Evolutionary conservation across 169 alveolate genomes (phyloP).

Genomic region (Miamiensis avidus): DNA sequence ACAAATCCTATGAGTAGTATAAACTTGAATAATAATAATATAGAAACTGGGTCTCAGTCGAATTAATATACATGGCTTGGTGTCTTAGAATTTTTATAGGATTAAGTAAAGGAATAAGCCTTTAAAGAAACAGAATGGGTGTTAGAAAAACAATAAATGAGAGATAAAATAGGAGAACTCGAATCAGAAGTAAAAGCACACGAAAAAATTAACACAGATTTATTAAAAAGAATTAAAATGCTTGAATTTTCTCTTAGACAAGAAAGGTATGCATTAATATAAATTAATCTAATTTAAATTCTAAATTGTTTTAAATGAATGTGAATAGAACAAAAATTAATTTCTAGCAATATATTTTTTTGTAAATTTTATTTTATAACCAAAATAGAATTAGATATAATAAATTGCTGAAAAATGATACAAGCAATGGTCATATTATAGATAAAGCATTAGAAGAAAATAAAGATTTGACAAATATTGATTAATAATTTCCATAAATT

Average conservation of each 20-base stretch:
- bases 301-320: too few species aligned
- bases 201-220: conserved; percentile 73
- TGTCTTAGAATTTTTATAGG: conserved; percentile 69
- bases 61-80: conserved; percentile 51
- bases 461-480: conserved; percentile 28
- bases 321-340: too few species aligned
- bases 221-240: conserved; percentile 78
- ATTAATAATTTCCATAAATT: conserved; percentile 31
- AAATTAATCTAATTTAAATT: background rate
- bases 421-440: conserved; percentile 26
- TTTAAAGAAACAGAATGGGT: conserved; percentile 79
- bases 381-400: conserved; percentile 45
- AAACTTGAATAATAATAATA: too few species aligned
- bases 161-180: conserved; percentile 58
- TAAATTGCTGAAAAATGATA: conserved; percentile 43
- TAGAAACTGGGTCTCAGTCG: background rate
- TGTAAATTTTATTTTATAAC: background rate
- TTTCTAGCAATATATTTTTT: too few species aligned
- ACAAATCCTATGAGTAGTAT: too few species aligned
- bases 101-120: conserved; percentile 58
- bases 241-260: conserved; percentile 78
- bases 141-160: conserved; percentile 67
- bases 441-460: conserved; percentile 30
- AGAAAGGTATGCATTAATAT: conserved; percentile 61
- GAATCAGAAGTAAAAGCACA: conserved; percentile 71